These are phyloP conservation scores for Tritrichomonas foetus DNA, from an alignment of 208 protist genomes.

Conservation along the genomic window DNA sequence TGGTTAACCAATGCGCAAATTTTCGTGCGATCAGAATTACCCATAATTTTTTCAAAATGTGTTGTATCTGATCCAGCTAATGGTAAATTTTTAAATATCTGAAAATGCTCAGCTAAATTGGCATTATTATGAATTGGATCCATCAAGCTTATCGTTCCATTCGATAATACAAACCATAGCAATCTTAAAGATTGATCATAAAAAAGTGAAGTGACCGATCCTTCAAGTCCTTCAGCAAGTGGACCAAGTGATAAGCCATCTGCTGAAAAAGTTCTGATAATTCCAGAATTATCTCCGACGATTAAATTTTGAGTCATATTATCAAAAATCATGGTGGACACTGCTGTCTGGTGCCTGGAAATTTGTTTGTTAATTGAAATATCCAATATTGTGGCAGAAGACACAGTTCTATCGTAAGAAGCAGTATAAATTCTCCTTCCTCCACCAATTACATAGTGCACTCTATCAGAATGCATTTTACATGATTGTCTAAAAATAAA, in stretches of 20 bases:
- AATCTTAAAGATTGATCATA: background rate
- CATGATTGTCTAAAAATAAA: background rate
- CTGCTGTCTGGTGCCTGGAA: background rate
- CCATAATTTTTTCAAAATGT: background rate
- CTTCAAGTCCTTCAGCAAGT: background rate
- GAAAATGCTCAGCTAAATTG: background rate
- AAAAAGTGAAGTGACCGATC: background rate
- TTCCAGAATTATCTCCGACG: background rate
- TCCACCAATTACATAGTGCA: background rate
- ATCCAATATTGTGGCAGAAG: background rate
- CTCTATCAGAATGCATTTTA: background rate
- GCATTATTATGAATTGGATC: background rate
- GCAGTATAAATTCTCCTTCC: background rate
- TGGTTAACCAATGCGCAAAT: background rate
- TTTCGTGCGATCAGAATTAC: background rate
- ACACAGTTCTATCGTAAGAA: background rate
- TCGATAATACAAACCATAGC: background rate
- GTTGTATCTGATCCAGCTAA: background rate
- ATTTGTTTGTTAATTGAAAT: background rate
- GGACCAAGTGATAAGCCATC: background rate
- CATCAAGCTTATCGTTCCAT: background rate
- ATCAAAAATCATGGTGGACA: background rate
- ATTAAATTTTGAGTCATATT: background rate
- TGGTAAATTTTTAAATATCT: conserved; percentile 25
- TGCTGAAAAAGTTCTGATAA: background rate